A percentile compares a stretch with the other conserved stretches of the same genome.
These are phyloP conservation scores for Polytrichum commune DNA, from an alignment of 225 moss, liverwort and hornwort genomes.

Conservation along the genomic window DNA sequence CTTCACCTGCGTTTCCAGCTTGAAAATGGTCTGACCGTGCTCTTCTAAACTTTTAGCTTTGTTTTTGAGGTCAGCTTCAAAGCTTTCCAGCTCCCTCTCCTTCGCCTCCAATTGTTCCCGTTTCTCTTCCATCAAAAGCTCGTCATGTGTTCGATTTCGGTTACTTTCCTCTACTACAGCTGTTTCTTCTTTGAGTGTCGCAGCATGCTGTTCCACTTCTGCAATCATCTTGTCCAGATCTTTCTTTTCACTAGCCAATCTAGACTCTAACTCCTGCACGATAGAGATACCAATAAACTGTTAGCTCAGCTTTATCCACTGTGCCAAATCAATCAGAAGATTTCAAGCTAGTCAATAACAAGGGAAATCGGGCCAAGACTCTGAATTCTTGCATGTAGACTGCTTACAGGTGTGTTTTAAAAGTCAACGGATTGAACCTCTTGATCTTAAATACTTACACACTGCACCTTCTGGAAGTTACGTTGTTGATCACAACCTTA, in stretches of 20 bases:
- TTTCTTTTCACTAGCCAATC: conserved; percentile 63
- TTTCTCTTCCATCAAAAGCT: conserved; percentile 62
- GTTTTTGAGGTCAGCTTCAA: conserved; percentile 56
- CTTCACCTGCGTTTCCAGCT: conserved; percentile 81
- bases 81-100: conserved; percentile 63
- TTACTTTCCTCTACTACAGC: conserved; percentile 65
- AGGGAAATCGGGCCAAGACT: too few species aligned
- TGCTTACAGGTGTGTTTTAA: too few species aligned
- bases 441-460: too few species aligned
- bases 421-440: too few species aligned
- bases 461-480: too few species aligned
- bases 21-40: conserved; percentile 70
- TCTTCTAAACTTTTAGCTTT: conserved; percentile 80
- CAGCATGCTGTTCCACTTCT: conserved; percentile 89
- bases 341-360: too few species aligned
- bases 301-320: too few species aligned
- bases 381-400: too few species aligned
- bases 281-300: not conserved
- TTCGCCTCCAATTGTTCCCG: conserved; percentile 45
- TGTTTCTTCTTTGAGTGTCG: conserved; percentile 80
- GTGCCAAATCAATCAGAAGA: too few species aligned
- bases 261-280: conserved; percentile 75
- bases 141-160: conserved; percentile 56
- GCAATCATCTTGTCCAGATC: conserved; percentile 86
- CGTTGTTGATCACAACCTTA: too few species aligned